These are phyloP conservation scores for Xanthoconium purpureum DNA, from an alignment of 768 basidiomycete genomes.

Conservation along the genomic window DNA sequence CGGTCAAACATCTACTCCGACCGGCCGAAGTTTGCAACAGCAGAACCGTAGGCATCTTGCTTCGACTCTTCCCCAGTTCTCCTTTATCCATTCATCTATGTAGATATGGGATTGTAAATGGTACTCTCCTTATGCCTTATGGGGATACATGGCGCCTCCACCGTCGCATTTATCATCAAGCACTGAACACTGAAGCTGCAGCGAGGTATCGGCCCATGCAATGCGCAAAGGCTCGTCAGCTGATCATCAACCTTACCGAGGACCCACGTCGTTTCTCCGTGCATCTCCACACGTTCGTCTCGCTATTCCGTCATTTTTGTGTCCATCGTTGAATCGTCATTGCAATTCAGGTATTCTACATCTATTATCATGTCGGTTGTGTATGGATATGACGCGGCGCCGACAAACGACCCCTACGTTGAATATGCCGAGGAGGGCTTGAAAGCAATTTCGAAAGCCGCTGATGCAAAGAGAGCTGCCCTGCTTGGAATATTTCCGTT, in stretches of 20 bases:
- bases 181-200: conserved; percentile 29
- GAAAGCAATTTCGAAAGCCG: conserved; percentile 15
- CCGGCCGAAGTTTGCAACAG: conserved; percentile 26
- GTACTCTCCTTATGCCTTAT: conserved; percentile 35
- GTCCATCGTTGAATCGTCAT: neutral
- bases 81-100: neutral
- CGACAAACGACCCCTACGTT: conserved; percentile 22
- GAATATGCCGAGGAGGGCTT: conserved; percentile 17
- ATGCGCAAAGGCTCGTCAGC: conserved; percentile 27
- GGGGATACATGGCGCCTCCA: conserved; percentile 40
- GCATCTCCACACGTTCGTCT: conserved; percentile 28
- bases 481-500: conserved; percentile 26
- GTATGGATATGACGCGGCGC: conserved; percentile 23
- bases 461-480: conserved; percentile 19
- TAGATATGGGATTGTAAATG: conserved; percentile 35
- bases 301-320: neutral
- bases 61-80: neutral
- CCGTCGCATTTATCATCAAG: conserved; percentile 34
- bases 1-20: conserved; percentile 35
- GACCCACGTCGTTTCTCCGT: conserved; percentile 24
- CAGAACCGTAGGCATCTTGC: conserved; percentile 16
- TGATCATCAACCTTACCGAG: conserved; percentile 33
- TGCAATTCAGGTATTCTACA: conserved; percentile 22
- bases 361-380: conserved; percentile 28
- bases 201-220: conserved; percentile 34